Conservation (phyloP, 805 yeast genomes). For the Starmera quercuum region DNA sequence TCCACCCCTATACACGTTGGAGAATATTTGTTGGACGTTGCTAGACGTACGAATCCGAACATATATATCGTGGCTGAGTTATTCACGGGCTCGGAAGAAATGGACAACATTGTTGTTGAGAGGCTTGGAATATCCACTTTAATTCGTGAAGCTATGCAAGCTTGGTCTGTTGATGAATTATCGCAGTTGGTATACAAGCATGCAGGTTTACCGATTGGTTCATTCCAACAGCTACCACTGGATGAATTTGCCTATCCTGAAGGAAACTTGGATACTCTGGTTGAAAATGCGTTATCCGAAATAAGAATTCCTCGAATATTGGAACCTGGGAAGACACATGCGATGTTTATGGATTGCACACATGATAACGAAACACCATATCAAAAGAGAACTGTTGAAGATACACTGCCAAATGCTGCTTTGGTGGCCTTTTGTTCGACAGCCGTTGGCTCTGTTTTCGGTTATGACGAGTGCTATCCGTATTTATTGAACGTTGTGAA, state of each 20-base stretch:
- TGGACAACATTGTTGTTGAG: slow-evolving; percentile 88
- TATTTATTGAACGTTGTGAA: slow-evolving; percentile 69
- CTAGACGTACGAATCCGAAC: slow-evolving; percentile 77
- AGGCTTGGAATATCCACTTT: slow-evolving; percentile 82
- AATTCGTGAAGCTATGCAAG: slow-evolving; percentile 96
- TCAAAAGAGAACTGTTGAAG: slow-evolving; percentile 89
- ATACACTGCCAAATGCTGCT: slow-evolving; percentile 92
- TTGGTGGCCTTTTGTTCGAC: slow-evolving; percentile 87
- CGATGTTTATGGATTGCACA: slow-evolving; percentile 95
- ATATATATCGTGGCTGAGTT: slow-evolving; percentile 91
- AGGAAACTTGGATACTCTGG: slow-evolving; percentile 15
- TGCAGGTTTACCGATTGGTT: slow-evolving; percentile 95
- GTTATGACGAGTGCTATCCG: slow-evolving; percentile 91
- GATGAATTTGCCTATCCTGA: slow-evolving; percentile 69
- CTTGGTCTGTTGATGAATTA: slow-evolving; percentile 80
- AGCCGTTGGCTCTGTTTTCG: slow-evolving; percentile 91
- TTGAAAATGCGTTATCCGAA: slow-evolving; percentile 39
- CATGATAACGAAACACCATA: slow-evolving; percentile 90
- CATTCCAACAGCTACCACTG: slow-evolving; percentile 72
- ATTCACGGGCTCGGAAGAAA: slow-evolving; percentile 85
- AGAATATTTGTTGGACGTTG: slow-evolving; percentile 78
- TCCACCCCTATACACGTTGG: slow-evolving; percentile 96
- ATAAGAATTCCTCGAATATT: slow-evolving; percentile 61
- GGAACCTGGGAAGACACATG: slow-evolving; percentile 75
- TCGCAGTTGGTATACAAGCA: slow-evolving; percentile 83